phyloP scores from a whole-genome alignment of 2,329 filamentous ascomycete species.

The Diaporthe aspalathi region DNA sequence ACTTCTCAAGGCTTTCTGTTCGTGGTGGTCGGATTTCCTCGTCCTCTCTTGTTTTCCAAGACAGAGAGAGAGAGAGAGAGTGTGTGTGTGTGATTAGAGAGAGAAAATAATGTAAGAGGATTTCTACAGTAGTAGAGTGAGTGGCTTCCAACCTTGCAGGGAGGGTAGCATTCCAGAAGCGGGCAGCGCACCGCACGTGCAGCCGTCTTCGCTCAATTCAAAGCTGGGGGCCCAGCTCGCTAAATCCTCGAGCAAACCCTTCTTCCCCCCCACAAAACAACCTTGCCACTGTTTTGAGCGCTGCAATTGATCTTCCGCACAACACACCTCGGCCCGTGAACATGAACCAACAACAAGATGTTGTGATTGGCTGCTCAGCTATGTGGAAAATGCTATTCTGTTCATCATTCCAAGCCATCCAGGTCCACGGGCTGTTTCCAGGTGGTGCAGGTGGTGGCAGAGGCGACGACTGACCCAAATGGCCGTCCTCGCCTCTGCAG shows the following conservation, averaged over 20 bases:
- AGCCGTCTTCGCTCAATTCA: not conserved
- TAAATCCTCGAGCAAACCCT: conserved; percentile 6
- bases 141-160: not conserved
- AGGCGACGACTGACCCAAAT: not conserved
- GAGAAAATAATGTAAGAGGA: not conserved
- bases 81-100: too few relatives aligned
- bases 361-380: conserved; percentile 25
- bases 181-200: conserved; percentile 1
- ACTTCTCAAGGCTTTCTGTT: not conserved
- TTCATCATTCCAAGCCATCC: conserved; percentile 27
- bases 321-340: not conserved
- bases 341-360: conserved; percentile 17
- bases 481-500: conserved; percentile 15
- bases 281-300: not conserved
- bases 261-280: conserved; percentile 15
- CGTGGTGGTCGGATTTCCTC: not conserved
- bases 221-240: not conserved
- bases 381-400: conserved; percentile 30
- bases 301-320: not conserved
- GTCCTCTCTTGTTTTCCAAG: not conserved
- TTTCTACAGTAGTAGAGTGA: not conserved
- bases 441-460: not conserved
- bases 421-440: conserved; percentile 10
- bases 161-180: conserved; percentile 13
- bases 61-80: too few relatives aligned